phyloP scores from a whole-genome alignment of 1,284 basidiomycete species.

The Leccinum glutinopallens region DNA sequence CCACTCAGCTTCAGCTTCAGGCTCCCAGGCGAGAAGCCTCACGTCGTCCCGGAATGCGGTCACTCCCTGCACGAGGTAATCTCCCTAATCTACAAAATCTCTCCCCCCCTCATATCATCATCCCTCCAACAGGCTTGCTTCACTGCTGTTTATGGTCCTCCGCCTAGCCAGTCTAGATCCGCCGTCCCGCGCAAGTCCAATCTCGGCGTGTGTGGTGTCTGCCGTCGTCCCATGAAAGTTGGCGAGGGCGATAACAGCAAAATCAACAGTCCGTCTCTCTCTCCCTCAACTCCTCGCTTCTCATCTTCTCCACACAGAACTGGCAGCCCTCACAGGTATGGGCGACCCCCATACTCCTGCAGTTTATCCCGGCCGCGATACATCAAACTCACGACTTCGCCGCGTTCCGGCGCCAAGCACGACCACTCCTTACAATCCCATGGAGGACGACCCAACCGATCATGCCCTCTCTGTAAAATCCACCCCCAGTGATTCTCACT shows the following conservation, averaged over 20 bases:
- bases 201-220: slow-evolving; percentile 95
- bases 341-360: slow-evolving; percentile 57
- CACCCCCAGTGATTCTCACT: slow-evolving; percentile 49
- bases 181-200: slow-evolving; percentile 69
- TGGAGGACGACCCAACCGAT: slow-evolving; percentile 80
- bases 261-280: slow-evolving; percentile 76
- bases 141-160: slow-evolving; percentile 90
- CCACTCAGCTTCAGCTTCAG: slow-evolving; percentile 86
- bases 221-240: slow-evolving; percentile 92
- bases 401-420: slow-evolving; percentile 31
- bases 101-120: background rate
- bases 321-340: slow-evolving; percentile 88
- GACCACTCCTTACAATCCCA: slow-evolving; percentile 54
- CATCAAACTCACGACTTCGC: slow-evolving; percentile 47
- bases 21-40: slow-evolving; percentile 92
- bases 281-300: slow-evolving; percentile 1
- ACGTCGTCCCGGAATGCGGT: slow-evolving; percentile 96
- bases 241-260: slow-evolving; percentile 80
- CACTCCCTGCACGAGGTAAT: slow-evolving; percentile 92
- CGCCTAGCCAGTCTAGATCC: slow-evolving; percentile 60
- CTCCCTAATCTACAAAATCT: slow-evolving; percentile 15
- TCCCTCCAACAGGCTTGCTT: slow-evolving; percentile 78
- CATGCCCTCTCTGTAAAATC: slow-evolving; percentile 55
- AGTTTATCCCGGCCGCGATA: slow-evolving; percentile 70
- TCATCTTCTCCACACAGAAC: slow-evolving; percentile 51